phyloP scores from a whole-genome alignment of 2,329 filamentous ascomycete species.

The Fusarium sp. region DNA sequence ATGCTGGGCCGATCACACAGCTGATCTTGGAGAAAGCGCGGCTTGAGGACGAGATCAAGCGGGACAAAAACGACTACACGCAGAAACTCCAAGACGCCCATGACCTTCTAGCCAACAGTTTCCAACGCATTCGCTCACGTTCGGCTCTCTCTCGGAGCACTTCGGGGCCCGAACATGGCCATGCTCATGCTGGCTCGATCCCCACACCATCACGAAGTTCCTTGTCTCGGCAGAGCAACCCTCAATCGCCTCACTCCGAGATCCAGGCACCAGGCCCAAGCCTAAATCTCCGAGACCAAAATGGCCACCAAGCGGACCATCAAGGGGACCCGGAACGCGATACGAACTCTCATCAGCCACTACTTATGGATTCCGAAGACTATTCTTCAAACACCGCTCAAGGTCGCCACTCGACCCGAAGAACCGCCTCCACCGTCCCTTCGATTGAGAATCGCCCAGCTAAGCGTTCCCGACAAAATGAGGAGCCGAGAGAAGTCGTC shows the following conservation, averaged over 20 bases:
- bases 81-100: not conserved
- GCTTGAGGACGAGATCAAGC: constrained; percentile 6
- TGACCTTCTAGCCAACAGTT: too few relatives aligned
- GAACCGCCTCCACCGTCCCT: not conserved
- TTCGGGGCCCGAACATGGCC: not conserved
- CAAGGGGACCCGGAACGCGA: too few relatives aligned
- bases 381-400: not conserved
- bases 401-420: not conserved
- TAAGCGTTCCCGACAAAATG: constrained; percentile 3
- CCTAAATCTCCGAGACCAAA: too few relatives aligned
- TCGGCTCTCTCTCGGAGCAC: not conserved
- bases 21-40: not conserved
- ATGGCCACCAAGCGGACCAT: too few relatives aligned
- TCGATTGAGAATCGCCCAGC: not conserved
- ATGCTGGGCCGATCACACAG: not conserved
- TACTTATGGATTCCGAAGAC: not conserved
- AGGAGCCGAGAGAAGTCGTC: not conserved
- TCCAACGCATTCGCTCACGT: not conserved
- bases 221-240: not conserved
- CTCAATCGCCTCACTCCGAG: too few relatives aligned
- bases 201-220: constrained; percentile 16
- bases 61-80: not conserved
- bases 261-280: too few relatives aligned
- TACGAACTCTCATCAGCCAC: not conserved
- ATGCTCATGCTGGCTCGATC: not conserved